phyloP scores from a whole-genome alignment of 495 filamentous ascomycete genomes.

The Cryomyces antarcticus region DNA sequence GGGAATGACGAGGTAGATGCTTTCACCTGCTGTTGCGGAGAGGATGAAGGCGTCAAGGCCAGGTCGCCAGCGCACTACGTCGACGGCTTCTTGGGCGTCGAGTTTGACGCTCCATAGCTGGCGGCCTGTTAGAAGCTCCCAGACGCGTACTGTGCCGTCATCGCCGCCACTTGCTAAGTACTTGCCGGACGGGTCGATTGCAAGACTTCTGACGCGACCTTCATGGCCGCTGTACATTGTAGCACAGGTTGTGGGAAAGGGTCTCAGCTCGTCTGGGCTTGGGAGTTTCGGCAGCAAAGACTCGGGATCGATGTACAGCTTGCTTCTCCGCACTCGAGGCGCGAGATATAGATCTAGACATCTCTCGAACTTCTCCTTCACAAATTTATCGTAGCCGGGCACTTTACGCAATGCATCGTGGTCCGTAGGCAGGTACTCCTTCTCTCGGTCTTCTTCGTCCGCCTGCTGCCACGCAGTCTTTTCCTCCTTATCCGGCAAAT shows the following conservation, averaged over 20 bases:
- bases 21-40: constrained; percentile 64
- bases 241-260: constrained; percentile 76
- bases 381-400: constrained; percentile 73
- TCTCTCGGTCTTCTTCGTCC: constrained; percentile 79
- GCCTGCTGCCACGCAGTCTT: constrained; percentile 71
- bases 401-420: constrained; percentile 73
- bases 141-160: constrained; percentile 79
- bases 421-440: constrained; percentile 66
- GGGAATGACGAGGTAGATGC: constrained; percentile 59
- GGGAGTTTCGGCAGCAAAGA: constrained; percentile 86
- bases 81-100: constrained; percentile 63
- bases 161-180: constrained; percentile 85
- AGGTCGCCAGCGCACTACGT: constrained; percentile 78
- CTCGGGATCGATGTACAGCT: constrained; percentile 90
- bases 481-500: constrained; percentile 70
- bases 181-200: constrained; percentile 54
- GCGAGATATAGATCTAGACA: constrained; percentile 92
- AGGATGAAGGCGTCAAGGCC: constrained; percentile 61
- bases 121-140: constrained; percentile 72
- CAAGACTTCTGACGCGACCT: constrained; percentile 66
- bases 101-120: constrained; percentile 72
- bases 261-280: constrained; percentile 77
- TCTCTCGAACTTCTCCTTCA: constrained; percentile 91
- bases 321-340: constrained; percentile 75
- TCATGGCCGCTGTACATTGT: constrained; percentile 74